phyloP scores from a whole-genome alignment of 441 rosid genomes.

The Gossypium davidsonii region DNA sequence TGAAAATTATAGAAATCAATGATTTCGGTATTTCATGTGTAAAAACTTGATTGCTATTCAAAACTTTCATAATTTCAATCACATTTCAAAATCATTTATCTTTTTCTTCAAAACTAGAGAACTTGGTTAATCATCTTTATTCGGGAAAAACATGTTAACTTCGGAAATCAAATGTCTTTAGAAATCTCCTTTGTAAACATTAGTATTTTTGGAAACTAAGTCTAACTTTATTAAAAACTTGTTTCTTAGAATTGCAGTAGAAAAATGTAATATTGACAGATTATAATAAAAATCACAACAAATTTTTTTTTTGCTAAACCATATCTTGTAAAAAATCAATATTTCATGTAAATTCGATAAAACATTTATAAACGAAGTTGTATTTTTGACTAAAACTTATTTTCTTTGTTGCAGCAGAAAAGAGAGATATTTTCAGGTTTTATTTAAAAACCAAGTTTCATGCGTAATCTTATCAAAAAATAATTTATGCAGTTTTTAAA shows the following conservation, averaged over 20 bases:
- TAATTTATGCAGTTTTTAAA: neutral
- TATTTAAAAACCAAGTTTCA: neutral
- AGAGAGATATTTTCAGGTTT: neutral
- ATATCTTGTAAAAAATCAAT: neutral
- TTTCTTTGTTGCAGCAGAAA: too few relatives aligned
- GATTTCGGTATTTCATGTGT: neutral
- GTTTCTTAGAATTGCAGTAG: neutral
- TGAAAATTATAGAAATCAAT: neutral
- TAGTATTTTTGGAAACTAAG: neutral
- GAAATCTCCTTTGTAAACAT: neutral
- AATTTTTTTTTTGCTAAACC: neutral
- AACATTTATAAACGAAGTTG: neutral
- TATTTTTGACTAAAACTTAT: neutral
- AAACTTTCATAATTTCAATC: neutral
- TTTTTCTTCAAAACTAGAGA: neutral
- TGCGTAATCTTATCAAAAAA: neutral
- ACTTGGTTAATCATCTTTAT: neutral
- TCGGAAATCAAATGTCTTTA: too few relatives aligned
- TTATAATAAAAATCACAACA: neutral
- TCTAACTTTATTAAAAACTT: neutral
- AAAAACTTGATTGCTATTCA: neutral
- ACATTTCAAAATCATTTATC: neutral
- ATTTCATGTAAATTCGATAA: neutral
- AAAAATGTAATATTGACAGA: neutral
- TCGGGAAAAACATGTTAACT: neutral